These are phyloP conservation scores for Begonia masoniana DNA, from an alignment of 306 rosid species.

Conservation along the genomic window DNA sequence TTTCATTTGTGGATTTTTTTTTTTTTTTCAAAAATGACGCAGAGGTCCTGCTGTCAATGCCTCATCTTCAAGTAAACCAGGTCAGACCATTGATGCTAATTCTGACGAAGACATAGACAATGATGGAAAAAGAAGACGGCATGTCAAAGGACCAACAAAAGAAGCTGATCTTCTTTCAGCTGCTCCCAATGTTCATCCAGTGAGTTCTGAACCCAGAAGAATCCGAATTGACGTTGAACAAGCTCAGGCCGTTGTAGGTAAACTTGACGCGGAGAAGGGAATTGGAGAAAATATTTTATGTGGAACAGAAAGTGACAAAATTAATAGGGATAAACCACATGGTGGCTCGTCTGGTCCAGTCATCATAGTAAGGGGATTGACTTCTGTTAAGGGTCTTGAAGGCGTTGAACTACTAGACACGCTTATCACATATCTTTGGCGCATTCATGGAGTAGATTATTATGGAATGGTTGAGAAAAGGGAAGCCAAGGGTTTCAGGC, in stretches of 20 bases:
- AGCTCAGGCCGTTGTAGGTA: slow-evolving; percentile 70
- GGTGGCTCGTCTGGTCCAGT: slow-evolving; percentile 71
- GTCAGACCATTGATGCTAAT: slow-evolving; percentile 67
- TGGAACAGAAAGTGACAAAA: slow-evolving; percentile 54
- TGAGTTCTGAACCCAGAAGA: slow-evolving; percentile 73
- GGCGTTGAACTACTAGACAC: slow-evolving; percentile 88
- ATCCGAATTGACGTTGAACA: slow-evolving; percentile 73
- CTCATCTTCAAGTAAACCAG: slow-evolving; percentile 51
- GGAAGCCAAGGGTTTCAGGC: slow-evolving; percentile 84
- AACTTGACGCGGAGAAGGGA: slow-evolving; percentile 84
- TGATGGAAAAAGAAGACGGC: slow-evolving; percentile 59
- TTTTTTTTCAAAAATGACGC: slow-evolving; percentile 11
- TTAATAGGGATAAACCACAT: slow-evolving; percentile 49
- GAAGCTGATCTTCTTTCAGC: slow-evolving; percentile 61
- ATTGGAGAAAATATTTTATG: slow-evolving; percentile 66
- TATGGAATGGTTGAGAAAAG: slow-evolving; percentile 84
- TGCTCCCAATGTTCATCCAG: slow-evolving; percentile 76
- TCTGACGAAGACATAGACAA: slow-evolving; percentile 81
- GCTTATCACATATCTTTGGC: slow-evolving; percentile 88
- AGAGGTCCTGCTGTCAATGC: slow-evolving; percentile 75
- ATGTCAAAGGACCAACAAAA: slow-evolving; percentile 56
- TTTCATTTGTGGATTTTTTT: slow-evolving; percentile 1
- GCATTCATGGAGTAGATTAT: slow-evolving; percentile 86
- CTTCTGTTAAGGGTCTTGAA: slow-evolving; percentile 93
- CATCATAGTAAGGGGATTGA: slow-evolving; percentile 67